Evolutionary conservation across 768 basidiomycete species (phyloP).

Genomic region (Lentinula boryana): DNA sequence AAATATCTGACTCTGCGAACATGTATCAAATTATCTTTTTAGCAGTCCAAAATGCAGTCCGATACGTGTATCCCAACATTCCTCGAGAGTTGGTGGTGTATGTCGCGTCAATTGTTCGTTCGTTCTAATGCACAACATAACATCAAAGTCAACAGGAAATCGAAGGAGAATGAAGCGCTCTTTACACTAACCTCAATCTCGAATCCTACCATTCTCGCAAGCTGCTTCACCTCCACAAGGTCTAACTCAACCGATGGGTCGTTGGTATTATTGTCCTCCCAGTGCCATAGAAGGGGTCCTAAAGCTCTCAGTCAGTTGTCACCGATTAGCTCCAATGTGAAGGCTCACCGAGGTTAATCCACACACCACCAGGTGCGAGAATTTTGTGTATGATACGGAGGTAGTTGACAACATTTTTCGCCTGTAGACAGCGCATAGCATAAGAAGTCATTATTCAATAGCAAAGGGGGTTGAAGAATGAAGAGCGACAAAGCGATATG

Average conservation of each 20-base stretch:
- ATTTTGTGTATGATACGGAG: slow-evolving; percentile 81
- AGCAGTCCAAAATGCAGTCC: slow-evolving; percentile 81
- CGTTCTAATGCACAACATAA: slow-evolving; percentile 51
- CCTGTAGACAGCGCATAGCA: slow-evolving; percentile 34
- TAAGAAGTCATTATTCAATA: background rate
- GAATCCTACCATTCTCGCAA: slow-evolving; percentile 75
- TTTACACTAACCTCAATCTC: slow-evolving; percentile 58
- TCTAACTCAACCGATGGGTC: slow-evolving; percentile 85
- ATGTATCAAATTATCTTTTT: slow-evolving; percentile 26
- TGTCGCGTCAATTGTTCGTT: slow-evolving; percentile 72
- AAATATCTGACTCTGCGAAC: no score
- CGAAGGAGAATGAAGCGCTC: background rate
- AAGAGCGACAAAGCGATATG: background rate
- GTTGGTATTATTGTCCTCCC: slow-evolving; percentile 78
- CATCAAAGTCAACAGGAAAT: background rate
- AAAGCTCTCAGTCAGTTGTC: background rate
- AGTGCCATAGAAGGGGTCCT: slow-evolving; percentile 97
- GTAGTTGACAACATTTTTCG: slow-evolving; percentile 89
- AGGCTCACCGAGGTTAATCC: slow-evolving; percentile 78
- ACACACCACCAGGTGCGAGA: slow-evolving; percentile 80
- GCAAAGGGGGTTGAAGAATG: background rate
- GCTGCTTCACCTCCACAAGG: slow-evolving; percentile 79
- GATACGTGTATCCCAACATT: slow-evolving; percentile 84
- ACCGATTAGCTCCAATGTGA: background rate
- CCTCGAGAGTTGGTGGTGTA: slow-evolving; percentile 80